phyloP scores from a whole-genome alignment of 306 rosid species.

The Corylus heterophylla region DNA sequence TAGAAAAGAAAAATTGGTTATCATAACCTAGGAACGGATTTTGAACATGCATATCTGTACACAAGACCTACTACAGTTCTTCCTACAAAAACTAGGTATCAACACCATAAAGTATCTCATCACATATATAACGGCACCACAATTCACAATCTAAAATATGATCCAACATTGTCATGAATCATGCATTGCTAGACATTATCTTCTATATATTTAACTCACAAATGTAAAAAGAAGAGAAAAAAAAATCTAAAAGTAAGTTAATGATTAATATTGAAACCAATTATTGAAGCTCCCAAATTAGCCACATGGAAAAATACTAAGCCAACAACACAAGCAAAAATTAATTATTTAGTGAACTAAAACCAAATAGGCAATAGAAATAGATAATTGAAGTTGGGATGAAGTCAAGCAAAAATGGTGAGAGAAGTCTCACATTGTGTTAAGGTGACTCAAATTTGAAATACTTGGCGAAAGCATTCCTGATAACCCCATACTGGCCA shows the following conservation, averaged over 20 bases:
- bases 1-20: not conserved
- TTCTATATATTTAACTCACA: not conserved
- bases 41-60: not conserved
- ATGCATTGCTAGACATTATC: not conserved
- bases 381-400: slow-evolving; percentile 18
- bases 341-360: not conserved
- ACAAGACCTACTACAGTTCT: not conserved
- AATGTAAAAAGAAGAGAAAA: not conserved
- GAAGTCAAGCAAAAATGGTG: slow-evolving; percentile 14
- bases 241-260: not conserved
- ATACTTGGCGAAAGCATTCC: slow-evolving; percentile 79
- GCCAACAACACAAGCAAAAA: not conserved
- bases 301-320: not conserved
- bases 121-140: not conserved
- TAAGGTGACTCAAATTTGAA: slow-evolving; percentile 79
- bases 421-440: slow-evolving; percentile 64
- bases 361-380: not conserved
- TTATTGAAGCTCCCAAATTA: not conserved
- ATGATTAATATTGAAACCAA: not conserved
- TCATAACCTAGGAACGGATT: not conserved
- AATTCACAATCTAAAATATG: not conserved
- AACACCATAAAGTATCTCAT: not conserved
- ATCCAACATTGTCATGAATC: not conserved
- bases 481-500: slow-evolving; percentile 71
- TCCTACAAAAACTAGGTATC: not conserved